Evolutionary conservation across 306 rosid species (phyloP), one percentile per base, ranked within the genome.

Genomic region (Betula pendula): DNA sequence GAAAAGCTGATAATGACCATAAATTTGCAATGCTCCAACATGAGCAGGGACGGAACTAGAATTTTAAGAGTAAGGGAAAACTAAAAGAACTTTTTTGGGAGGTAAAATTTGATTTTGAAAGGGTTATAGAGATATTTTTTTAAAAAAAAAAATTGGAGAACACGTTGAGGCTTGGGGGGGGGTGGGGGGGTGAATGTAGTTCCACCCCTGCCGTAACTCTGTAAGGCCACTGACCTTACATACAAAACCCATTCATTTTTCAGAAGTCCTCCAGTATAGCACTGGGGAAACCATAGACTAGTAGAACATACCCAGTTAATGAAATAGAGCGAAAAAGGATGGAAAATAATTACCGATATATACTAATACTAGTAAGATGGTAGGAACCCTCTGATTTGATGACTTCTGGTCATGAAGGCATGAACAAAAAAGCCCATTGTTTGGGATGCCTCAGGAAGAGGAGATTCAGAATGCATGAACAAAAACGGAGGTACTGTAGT

Each of bases 391-490:
- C 69, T 63, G 42, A 33, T 17, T 63, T 31, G 14, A 16, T 38
- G 24, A 63, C 70, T 63, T 33, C 70, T 35, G 12, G 35, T 11
- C 4, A 63, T 31, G 43, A 63, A 17, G 25, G 70, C 27, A 63
- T 63, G 70, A 35, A 63, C 14, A 15, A 14, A 19, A 2, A 35
- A 63, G n/a, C 33, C 70, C 70, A 63, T 33, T 6, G 45, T 63
- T 63, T 63, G 6, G 43, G 68, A 10, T 31, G 65, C 77, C 52
- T 67, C 69, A n/a, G 2, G 43, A 38, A 55, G 72, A 45, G 73
- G 51, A 68, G 60, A 10, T 55, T 58, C 70, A 35, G 40, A 35
- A 35, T 35, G 62, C 62, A 75, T 38, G 43, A 77, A 74, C 31
- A 55, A 44, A 77, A 44, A 73, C 19, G 43, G 48, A 3, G 43